Evolutionary conservation across 2,329 filamentous ascomycete genomes (phyloP).

Genomic region (Teratosphaeria pseudoeucalypti): DNA sequence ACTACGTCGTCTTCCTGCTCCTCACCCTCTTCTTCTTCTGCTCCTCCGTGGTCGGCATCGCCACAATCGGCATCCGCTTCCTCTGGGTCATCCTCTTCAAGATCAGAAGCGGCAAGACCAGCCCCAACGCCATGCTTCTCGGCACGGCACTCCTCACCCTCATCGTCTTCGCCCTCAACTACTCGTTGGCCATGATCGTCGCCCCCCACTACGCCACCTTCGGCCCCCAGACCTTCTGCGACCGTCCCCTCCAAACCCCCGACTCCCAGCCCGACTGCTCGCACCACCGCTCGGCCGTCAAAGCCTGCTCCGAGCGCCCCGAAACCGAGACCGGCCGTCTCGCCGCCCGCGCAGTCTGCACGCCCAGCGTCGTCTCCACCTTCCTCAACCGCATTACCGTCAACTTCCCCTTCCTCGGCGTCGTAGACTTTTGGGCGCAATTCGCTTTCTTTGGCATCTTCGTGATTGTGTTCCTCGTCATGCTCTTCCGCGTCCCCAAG

Average conservation of each 20-base stretch:
- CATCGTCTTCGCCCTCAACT: constrained; percentile 85
- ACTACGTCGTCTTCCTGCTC: constrained; percentile 81
- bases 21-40: constrained; percentile 80
- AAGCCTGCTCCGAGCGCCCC: constrained; percentile 69
- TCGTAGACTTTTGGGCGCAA: constrained; percentile 91
- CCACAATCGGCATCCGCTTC: constrained; percentile 84
- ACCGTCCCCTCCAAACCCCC: constrained; percentile 52
- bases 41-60: constrained; percentile 77
- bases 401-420: constrained; percentile 91
- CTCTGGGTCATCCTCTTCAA: constrained; percentile 90
- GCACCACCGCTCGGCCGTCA: constrained; percentile 59
- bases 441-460: constrained; percentile 80
- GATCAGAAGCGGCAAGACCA: constrained; percentile 78
- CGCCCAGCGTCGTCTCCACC: constrained; percentile 79
- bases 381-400: constrained; percentile 87
- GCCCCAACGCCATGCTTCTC: constrained; percentile 82
- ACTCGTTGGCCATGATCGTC: constrained; percentile 83
- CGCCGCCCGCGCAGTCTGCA: constrained; percentile 71
- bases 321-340: constrained; percentile 58
- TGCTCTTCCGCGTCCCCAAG: constrained; percentile 69
- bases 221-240: constrained; percentile 89
- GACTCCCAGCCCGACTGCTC: constrained; percentile 67
- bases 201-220: constrained; percentile 92
- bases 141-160: constrained; percentile 84
- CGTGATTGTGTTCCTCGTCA: constrained; percentile 66